Conservation (phyloP, 1,284 basidiomycete species). For the Irpex rosettiformis region DNA sequence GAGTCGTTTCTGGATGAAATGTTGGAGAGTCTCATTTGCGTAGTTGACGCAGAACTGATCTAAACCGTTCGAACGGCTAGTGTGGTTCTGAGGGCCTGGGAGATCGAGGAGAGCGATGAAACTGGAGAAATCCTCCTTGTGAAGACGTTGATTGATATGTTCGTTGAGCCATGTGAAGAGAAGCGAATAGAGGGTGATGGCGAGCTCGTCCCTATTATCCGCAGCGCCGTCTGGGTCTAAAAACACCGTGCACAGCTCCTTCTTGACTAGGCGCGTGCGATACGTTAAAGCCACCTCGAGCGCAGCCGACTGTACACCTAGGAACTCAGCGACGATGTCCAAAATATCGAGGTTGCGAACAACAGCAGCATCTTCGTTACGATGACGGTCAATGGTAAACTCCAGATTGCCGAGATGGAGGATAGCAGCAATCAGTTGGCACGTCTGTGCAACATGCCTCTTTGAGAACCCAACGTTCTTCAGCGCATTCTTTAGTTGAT, state of each 20-base stretch:
- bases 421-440: constrained; percentile 92
- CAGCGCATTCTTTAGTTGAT: constrained; percentile 91
- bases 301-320: constrained; percentile 75
- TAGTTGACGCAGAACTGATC: constrained; percentile 98
- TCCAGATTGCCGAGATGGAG: constrained; percentile 95
- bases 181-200: constrained; percentile 90
- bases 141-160: constrained; percentile 91
- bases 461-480: constrained; percentile 93
- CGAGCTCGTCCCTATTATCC: constrained; percentile 90
- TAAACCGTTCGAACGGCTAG: constrained; percentile 82
- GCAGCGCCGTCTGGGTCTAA: constrained; percentile 92
- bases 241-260: constrained; percentile 95
- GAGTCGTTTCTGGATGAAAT: constrained; percentile 77
- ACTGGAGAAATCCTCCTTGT: constrained; percentile 85
- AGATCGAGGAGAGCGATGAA: constrained; percentile 97
- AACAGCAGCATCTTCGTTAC: constrained; percentile 86
- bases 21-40: constrained; percentile 88
- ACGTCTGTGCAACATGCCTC: constrained; percentile 90
- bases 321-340: constrained; percentile 83
- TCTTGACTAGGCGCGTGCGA: constrained; percentile 90
- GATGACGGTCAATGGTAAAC: constrained; percentile 79
- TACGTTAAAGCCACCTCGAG: constrained; percentile 88
- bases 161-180: constrained; percentile 98
- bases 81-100: constrained; percentile 90
- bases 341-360: constrained; percentile 82